phyloP scores from a whole-genome alignment of 208 protist genomes.

The Acanthamoeba royreba region DNA sequence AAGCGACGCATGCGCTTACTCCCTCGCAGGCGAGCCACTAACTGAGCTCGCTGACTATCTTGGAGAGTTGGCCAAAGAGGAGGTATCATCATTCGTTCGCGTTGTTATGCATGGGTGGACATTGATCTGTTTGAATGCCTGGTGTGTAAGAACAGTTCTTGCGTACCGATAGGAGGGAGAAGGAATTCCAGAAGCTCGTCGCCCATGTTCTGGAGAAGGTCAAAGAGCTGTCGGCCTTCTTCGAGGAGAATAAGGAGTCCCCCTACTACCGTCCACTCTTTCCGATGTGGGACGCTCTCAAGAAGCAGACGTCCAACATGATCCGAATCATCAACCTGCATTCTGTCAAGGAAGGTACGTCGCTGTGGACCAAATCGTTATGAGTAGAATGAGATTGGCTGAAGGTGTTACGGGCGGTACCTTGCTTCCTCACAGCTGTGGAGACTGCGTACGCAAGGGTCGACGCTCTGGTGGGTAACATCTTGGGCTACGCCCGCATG shows the following conservation, averaged over 20 bases:
- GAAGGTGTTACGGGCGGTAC: no score
- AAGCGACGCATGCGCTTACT: background rate
- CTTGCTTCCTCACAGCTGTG: background rate
- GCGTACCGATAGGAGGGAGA: background rate
- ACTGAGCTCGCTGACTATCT: background rate
- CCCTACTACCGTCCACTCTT: background rate
- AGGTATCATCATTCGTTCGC: background rate
- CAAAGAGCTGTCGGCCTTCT: background rate
- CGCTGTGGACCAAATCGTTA: no score
- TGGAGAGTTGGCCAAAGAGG: background rate
- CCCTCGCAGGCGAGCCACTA: background rate
- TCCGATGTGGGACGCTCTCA: background rate
- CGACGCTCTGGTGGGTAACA: background rate
- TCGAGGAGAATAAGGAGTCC: background rate
- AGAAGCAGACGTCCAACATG: background rate
- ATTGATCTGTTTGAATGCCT: background rate
- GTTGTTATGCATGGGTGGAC: no score
- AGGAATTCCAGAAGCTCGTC: background rate
- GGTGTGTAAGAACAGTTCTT: background rate
- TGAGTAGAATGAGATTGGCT: no score
- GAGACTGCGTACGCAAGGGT: background rate
- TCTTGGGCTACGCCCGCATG: background rate
- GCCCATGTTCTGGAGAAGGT: background rate
- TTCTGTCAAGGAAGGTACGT: background rate
- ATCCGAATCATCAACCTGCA: background rate